Percentiles rank a stretch among this genome's conserved stretches.
These are phyloP conservation scores for Apocynum venetum DNA, from an alignment of 257 asterid species.

Conservation along the genomic window DNA sequence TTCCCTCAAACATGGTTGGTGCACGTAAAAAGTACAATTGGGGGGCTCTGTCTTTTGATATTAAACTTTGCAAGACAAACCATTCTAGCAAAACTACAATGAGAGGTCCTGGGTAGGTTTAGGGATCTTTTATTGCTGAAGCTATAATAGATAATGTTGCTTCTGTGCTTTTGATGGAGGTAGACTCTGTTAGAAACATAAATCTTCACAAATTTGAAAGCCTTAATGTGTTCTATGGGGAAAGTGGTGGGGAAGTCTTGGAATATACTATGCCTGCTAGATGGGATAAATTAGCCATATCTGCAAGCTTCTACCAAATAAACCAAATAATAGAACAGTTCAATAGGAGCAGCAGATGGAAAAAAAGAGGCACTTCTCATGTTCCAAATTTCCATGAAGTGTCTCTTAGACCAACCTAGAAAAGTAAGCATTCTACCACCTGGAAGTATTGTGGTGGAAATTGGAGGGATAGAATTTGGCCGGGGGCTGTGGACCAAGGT, in stretches of 20 bases:
- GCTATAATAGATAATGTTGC: slow-evolving; percentile 63
- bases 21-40: slow-evolving; percentile 60
- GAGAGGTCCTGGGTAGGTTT: slow-evolving; percentile 82
- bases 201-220: slow-evolving; percentile 63
- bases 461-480: slow-evolving; percentile 77
- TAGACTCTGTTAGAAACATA: slow-evolving; percentile 40
- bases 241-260: slow-evolving; percentile 26
- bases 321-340: slow-evolving; percentile 30
- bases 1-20: slow-evolving; percentile 37
- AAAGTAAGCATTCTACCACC: slow-evolving; percentile 67
- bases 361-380: slow-evolving; percentile 65
- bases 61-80: slow-evolving; percentile 72
- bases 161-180: slow-evolving; percentile 42
- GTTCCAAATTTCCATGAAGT: slow-evolving; percentile 48
- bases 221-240: slow-evolving; percentile 38
- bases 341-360: slow-evolving; percentile 42
- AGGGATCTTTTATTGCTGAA: slow-evolving; percentile 67
- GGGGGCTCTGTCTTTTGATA: slow-evolving; percentile 63
- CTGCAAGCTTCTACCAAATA: slow-evolving; percentile 40
- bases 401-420: slow-evolving; percentile 39
- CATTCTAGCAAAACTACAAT: slow-evolving; percentile 56
- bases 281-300: slow-evolving; percentile 54
- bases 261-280: slow-evolving; percentile 54
- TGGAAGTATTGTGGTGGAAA: slow-evolving; percentile 68
- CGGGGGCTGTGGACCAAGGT: slow-evolving; percentile 87